Evolutionary conservation across 176 grass and related monocot species (phyloP), one percentile per base, ranked within the genome.

Genomic region (Carex parvula): DNA sequence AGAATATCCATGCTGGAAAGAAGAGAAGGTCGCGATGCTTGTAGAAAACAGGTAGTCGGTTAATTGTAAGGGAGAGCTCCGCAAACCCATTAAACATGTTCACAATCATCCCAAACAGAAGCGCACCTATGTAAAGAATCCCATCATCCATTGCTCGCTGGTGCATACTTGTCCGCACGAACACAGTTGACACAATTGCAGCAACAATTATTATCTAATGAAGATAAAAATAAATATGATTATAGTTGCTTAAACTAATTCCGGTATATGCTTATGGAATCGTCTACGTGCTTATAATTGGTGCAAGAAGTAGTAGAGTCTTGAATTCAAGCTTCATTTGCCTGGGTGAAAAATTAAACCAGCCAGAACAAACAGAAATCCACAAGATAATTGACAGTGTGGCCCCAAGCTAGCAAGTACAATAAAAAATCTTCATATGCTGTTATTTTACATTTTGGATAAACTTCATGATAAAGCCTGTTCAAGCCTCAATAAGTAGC

Each of bases 11-110:
- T 37, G 96, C 93, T 78, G 96, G 96, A 79, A 95, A 94, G 90
- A 99, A 95, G 81, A 92, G 91, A 44, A 99, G 91, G 81, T 99
- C 93, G 37, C 96, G 88, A 81, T 99, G 96, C 83, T 95, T 99
- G 91, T 82, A 99, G 91, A 99, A 99, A 74, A 99, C 96, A 3
- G 91, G 96, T 58, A 99, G 90, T 70, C 96, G 89, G 77, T 88
- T 89, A 48, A 99, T 92, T 61, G 90, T 73, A n/a, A 99, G 83
- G 29, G 96, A 84, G 60, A 99, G 91, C 91, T 99, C 96, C 60
- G 96, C 89, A 74, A 99, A 90, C 53, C 96, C 96, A 85, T 99
- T 99, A 88, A 99, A 99, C 91, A 92, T 90, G 84, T 99, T 99
- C 69, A 95, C 89, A 41, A 99, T 90, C 71, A 99, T 52, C 18